Base-by-base conservation (phyloP, 768 basidiomycete species). In the Lepiota brunneoincarnata region DNA sequence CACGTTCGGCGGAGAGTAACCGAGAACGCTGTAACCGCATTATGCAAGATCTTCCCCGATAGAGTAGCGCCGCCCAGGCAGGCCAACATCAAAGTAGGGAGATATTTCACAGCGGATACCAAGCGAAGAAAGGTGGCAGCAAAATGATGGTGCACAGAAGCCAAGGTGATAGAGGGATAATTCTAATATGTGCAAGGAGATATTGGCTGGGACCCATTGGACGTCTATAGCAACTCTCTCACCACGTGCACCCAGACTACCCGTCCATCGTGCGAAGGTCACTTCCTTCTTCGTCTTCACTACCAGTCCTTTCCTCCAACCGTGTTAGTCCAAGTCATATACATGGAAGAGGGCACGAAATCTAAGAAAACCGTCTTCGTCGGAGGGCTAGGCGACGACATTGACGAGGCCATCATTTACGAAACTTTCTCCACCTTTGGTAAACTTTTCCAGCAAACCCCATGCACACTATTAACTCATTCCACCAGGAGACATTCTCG, bases 401-500 rank as follows among this genome's bases (percentile, higher is more conserved):
- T 93, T 40, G 87, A 94, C 67, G 91, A 96, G 67, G 68, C 75
- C 10, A 71, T 79, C 46, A 76, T 98, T 26, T 80, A 93, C 64
- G 83, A 94, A 58, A 76, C 76, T 18, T 98, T 98, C 71, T 81
- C 87, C 18, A 84, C 89, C 4, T 98, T 98, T 69, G 95, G 95
- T 93, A 64, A 49, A 84, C 61, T 31, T 43, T 46, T 51, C 45
- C 50, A 37, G 12, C 10, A 10, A 17, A 26, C 26, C n/a, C n/a
- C 48, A 15, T 24, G 18, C 21, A 40, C 34, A 18, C 24, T 26
- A 28, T 43, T 57, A 38, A 56, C 54, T 42, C 43, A 46, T 49
- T 40, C 26, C 35, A 58, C 50, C 69, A 96, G 93, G 93, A 39
- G 95, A 97, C 66, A 83, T 98, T 54, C 83, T 97, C 54, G 93